Evolutionary conservation across 805 yeast genomes (phyloP), one percentile per base, ranked within the genome.

Genomic region (Metschnikowia baotianmanensis): DNA sequence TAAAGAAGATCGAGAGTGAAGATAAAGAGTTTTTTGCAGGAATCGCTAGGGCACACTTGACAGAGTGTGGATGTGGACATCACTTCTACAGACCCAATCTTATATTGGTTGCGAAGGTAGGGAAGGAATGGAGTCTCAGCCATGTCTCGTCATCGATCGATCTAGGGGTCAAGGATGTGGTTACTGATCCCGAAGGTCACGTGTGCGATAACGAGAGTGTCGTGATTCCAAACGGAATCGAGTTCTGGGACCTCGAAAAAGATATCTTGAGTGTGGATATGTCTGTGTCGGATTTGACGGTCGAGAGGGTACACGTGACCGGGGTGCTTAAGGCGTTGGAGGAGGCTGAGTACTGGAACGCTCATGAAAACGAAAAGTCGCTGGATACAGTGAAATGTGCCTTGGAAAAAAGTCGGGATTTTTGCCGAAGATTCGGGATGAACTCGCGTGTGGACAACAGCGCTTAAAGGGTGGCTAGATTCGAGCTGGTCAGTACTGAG

Each of bases 51-150:
- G 65, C 74, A 3, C 74, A 69, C 45, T 43, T 71, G 15, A 57
- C 59, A 36, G 45, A 58, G 6, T 72, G 77, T 53, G 73, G 74
- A 0, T 73, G 77, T 55, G 72, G 74, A 10, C 51, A 48, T 13
- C 56, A 58, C n/a, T 60, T 69, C 50, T 71, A 73, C 48, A 58
- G 78, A 38, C 78, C 79, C 5, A 64, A 67, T 38, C 48, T 73
- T 43, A 61, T 67, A 38, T 51, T 71, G 15, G 36, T 69, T 16
- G 63, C 57, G 27, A 60, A 55, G 38, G 65, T 62, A 33, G 62
- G 55, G 40, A 23, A 4, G 6, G 21, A 31, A 25, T 37, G 41
- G 41, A 31, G 18, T 10, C 38, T 64, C 13, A 53, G 55, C 25
- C 71, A 59, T 36, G 52, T 60, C 10, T 55, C 61, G 12, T 56